Evolutionary conservation across 139 green algal species (phyloP), one percentile per base, ranked within the genome.

Genomic region (Zygnema cylindricum): DNA sequence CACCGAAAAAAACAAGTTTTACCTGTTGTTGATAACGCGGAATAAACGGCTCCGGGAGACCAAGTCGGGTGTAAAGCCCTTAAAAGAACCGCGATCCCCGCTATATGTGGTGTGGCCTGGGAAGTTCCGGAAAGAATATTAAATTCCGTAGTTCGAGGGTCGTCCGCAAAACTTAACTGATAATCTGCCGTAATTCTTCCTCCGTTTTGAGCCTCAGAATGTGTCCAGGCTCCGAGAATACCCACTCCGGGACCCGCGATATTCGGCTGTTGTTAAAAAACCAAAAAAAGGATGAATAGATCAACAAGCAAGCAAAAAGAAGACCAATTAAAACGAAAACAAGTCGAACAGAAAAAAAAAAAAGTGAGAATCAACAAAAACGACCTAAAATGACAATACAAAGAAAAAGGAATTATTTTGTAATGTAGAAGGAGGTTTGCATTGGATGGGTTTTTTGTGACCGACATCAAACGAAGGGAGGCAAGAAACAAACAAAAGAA

Each of bases 111-210:
- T 42, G 83, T 54, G 7, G 83, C 69, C 54, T 71, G 38, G 3
- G 83, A 88, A 3, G 83, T 88, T 7, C 83, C 83, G 22, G 83
- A 84, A 25, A 84, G 7, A 1, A 88, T 83, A 39, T 84, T 39
- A 33, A 84, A 84, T 3, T 84, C 2, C 77, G 40, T 38, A 32
- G n/a, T 43, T 7, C 71, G 71, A 3, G 71, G 71, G 16, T 79
- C 71, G 11, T 79, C 36, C 71, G 3, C 71, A 16, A n/a, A 79
- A 11, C 36, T 41, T 16, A 79, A 16, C 71, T 40, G 36, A 43
- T n/a, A 54, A 7, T 79, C 71, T 7, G 7, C 16, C 7, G 16
- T 63, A 16, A 63, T 7, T 16, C 16, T 63, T 43, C 7, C 71
- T 41, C 36, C 36, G 16, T 43, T 16, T 43, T 7, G 7, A 23